Percentiles rank a stretch among this genome's conserved stretches.
Conservation (phyloP, 2,329 filamentous ascomycete species). For the Colletotrichum musae region DNA sequence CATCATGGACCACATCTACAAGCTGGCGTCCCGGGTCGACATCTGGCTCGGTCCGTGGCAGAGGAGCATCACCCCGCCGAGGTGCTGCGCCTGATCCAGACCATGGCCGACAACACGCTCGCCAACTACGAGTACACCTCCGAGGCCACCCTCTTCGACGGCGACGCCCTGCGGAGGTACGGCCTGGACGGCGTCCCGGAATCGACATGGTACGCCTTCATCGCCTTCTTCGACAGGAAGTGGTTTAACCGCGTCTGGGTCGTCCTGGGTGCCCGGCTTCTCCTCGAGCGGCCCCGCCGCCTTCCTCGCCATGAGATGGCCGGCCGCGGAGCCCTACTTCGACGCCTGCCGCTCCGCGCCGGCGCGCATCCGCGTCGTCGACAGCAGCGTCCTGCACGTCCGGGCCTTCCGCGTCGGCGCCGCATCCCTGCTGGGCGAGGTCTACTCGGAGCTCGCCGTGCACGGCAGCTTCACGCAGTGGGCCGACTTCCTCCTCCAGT, state of each 20-base stretch:
- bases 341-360: conserved; percentile 16
- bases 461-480: conserved; percentile 35
- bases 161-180: conserved; percentile 7
- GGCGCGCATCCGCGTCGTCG: conserved; percentile 4
- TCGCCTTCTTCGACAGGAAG: conserved; percentile 37
- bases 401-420: conserved; percentile 25
- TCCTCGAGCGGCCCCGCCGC: conserved; percentile 21
- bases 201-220: conserved; percentile 32
- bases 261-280: conserved; percentile 46
- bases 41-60: conserved; percentile 38
- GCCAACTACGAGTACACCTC: not conserved
- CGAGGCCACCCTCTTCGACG: conserved; percentile 2
- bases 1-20: conserved; percentile 43
- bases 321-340: conserved; percentile 11
- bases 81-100: conserved; percentile 10
- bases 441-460: conserved; percentile 32
- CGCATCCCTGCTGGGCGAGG: conserved; percentile 8
- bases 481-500: conserved; percentile 41
- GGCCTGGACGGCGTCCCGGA: conserved; percentile 8
- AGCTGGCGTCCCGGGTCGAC: conserved; percentile 34
- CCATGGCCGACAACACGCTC: conserved; percentile 21
- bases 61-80: conserved; percentile 21
- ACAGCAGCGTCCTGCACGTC: conserved; percentile 14
- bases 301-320: conserved; percentile 27
- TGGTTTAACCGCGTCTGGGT: conserved; percentile 42